These are phyloP conservation scores for Yamadazyma aaseri DNA, from an alignment of 1,139 yeast genomes.

Conservation along the genomic window DNA sequence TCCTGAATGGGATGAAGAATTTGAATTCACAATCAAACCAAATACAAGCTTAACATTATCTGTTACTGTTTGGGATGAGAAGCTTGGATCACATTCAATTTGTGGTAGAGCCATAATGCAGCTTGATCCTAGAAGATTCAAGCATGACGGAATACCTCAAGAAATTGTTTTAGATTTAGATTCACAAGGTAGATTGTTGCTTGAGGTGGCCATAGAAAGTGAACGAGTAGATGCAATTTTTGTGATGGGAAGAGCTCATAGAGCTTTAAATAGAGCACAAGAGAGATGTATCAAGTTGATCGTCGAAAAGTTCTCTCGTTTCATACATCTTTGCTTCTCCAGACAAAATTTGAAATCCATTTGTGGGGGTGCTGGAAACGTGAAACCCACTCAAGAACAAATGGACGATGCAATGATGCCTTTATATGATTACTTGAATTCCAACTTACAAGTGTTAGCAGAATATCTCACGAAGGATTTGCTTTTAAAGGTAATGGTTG, in stretches of 20 bases:
- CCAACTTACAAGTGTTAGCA: slow-evolving; percentile 67
- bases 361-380: slow-evolving; percentile 51
- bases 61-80: slow-evolving; percentile 75
- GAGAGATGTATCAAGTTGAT: slow-evolving; percentile 64
- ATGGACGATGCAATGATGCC: slow-evolving; percentile 73
- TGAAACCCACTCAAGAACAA: slow-evolving; percentile 49
- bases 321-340: slow-evolving; percentile 42
- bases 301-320: slow-evolving; percentile 57
- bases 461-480: slow-evolving; percentile 58
- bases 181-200: slow-evolving; percentile 61
- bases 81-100: slow-evolving; percentile 56
- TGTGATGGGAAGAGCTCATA: slow-evolving; percentile 72
- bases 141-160: slow-evolving; percentile 67
- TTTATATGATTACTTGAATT: slow-evolving; percentile 69
- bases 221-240: slow-evolving; percentile 77
- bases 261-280: slow-evolving; percentile 61
- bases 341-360: slow-evolving; percentile 47
- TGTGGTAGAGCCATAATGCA: slow-evolving; percentile 68
- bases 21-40: slow-evolving; percentile 56
- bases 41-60: slow-evolving; percentile 45
- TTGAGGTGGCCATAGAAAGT: slow-evolving; percentile 73
- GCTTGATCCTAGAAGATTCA: slow-evolving; percentile 63
- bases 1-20: slow-evolving; percentile 90
- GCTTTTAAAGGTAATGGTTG: slow-evolving; percentile 66
- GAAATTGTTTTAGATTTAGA: slow-evolving; percentile 63